Evolutionary conservation across 2,329 filamentous ascomycete genomes (phyloP).

Genomic region (Elsinoe ampelina): DNA sequence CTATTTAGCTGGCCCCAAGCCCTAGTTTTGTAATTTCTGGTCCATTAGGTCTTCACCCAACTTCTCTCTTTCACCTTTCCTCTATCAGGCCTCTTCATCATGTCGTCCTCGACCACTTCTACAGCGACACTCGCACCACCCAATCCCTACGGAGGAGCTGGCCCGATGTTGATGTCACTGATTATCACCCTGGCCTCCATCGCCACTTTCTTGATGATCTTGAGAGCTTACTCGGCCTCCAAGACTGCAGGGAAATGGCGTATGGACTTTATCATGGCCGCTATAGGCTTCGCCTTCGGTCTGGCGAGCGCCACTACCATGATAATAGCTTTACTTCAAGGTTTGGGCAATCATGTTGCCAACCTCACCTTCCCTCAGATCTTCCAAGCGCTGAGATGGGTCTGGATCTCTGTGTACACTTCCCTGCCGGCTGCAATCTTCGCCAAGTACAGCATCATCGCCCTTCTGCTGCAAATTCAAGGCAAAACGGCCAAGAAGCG

Average conservation of each 20-base stretch:
- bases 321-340: background rate
- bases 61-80: background rate
- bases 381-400: background rate
- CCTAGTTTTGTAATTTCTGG: background rate
- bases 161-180: background rate
- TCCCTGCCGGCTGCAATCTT: background rate
- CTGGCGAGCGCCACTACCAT: background rate
- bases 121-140: background rate
- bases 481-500: constrained; percentile 4
- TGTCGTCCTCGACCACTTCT: background rate
- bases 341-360: constrained; percentile 1
- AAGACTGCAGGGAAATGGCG: background rate
- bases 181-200: background rate
- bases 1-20: background rate
- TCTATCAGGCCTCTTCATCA: background rate
- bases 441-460: constrained; percentile 10
- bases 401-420: background rate
- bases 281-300: background rate
- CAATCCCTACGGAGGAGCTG: background rate
- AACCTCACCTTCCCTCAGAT: constrained; percentile 6
- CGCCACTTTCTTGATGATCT: background rate
- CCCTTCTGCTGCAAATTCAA: constrained; percentile 5
- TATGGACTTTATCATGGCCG: constrained; percentile 10
- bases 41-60: background rate
- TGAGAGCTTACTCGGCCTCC: background rate